Conservation (phyloP, 148 eudicot genomes). For the Chenopodium formosanum region DNA sequence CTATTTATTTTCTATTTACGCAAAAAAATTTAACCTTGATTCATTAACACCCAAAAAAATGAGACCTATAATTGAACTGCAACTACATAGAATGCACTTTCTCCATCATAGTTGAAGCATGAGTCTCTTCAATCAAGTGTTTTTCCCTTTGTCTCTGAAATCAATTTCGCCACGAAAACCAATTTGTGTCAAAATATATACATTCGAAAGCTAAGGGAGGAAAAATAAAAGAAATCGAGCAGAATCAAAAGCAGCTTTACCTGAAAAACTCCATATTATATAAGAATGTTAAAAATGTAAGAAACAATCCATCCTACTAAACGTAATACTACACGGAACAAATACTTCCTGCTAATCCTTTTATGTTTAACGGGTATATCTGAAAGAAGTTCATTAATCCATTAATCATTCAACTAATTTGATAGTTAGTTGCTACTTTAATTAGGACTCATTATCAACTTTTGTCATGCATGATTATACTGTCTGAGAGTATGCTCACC, state of each 20-base stretch:
- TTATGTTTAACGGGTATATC: constrained; percentile 37
- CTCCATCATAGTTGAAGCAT: constrained; percentile 18
- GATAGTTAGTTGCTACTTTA: too few relatives aligned
- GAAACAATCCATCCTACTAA: constrained; percentile 26
- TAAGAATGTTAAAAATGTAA: constrained; percentile 29
- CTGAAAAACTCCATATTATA: constrained; percentile 37
- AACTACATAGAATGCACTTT: not conserved
- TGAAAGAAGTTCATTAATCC: not conserved
- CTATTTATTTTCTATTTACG: too few relatives aligned
- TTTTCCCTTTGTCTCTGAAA: constrained; percentile 39
- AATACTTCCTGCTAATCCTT: constrained; percentile 34
- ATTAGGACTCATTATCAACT: too few relatives aligned
- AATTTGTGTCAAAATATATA: not conserved
- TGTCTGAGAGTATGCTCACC: too few relatives aligned
- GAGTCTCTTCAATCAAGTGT: constrained; percentile 40
- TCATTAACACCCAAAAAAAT: too few relatives aligned
- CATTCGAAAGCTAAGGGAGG: not conserved
- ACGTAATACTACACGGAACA: not conserved
- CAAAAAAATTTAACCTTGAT: too few relatives aligned
- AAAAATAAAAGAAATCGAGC: not conserved
- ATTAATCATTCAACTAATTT: not conserved
- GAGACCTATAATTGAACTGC: not conserved
- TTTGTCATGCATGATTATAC: too few relatives aligned
- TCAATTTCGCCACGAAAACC: constrained; percentile 19
- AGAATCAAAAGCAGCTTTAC: not conserved